Base-by-base conservation (phyloP, 1,284 basidiomycete species). In the Crucibulum cyathiforme region DNA sequence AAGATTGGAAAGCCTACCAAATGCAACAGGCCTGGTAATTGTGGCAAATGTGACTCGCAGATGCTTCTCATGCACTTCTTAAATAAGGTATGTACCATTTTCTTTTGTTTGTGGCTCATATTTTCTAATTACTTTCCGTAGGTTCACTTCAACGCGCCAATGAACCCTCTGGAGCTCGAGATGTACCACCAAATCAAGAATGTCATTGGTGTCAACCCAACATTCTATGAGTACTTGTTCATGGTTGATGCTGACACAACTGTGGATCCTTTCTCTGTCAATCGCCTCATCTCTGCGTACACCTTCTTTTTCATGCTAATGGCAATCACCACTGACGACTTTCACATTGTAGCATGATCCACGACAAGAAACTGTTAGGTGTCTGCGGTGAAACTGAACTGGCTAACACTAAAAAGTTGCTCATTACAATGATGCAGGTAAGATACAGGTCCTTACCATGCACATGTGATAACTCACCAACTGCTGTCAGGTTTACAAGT, bases 171-270 rank as follows among this genome's bases (percentile, higher is more conserved):
- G 63, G 97, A 99, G 78, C 82, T 99, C 54, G 97, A 99, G 80
- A 94, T 99, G 76, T 98, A 96, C 74, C 98, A 99, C 74, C 97
- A 99, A 78, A 97, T 99, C 85, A 95, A 98, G 85, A 98, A 99
- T 73, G 95, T 99, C 57, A 98, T 99, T 68, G 97, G 97, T 76
- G 95, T 99, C 69, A 97, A 99, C 76, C 97, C 96, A 8, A 91
- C 94, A 1, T 98, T 98, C 81, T 99, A 98, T 80, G 97, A 98
- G 77, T 98, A 98, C 74, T 74, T 98, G 63, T 93, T 99, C 82
- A 97, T 93, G 78, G 90, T 99, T 51, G 97, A 99, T 79, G 96
- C 97, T 63, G 97, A 99, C 86, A 99, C 98, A 0, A 94, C 91
- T 24, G 95, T 96, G 37, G 90, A 94, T 58, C 88, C 93, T 31